Conservation (phyloP, 1,139 yeast genomes). For the Debaryomyces sp. region DNA sequence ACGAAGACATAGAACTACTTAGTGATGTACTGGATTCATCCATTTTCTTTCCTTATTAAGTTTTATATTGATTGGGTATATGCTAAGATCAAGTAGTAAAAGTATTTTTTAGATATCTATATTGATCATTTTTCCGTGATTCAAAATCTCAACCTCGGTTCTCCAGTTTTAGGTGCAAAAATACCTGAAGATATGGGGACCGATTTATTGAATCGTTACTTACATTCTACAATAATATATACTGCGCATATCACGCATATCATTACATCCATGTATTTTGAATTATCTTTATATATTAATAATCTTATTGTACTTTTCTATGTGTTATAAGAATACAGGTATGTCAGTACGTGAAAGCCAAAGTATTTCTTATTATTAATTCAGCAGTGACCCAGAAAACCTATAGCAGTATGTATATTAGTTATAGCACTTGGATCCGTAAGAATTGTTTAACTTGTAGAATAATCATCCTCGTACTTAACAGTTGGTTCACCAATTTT, state of each 20-base stretch:
- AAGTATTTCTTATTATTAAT: not conserved
- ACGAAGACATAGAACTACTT: conserved; percentile 5
- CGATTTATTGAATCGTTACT: not conserved
- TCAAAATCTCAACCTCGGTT: not conserved
- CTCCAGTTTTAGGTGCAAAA: conserved; percentile 1
- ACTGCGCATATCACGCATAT: not conserved
- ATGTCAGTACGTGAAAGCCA: not conserved
- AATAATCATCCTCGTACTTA: conserved; percentile 19
- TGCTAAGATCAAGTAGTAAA: not conserved
- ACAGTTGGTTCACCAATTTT: conserved; percentile 12
- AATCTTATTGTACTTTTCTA: not conserved
- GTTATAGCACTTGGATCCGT: not conserved
- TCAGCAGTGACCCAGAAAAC: not conserved
- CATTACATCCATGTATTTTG: not conserved
- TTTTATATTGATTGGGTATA: not conserved
- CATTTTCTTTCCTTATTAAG: not conserved
- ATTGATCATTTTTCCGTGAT: not conserved
- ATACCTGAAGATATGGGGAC: not conserved
- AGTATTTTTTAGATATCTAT: not conserved
- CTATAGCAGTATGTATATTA: not conserved
- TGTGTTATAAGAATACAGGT: not conserved
- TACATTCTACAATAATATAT: not conserved
- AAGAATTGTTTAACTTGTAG: not conserved
- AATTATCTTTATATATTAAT: not conserved
- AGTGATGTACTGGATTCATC: conserved; percentile 1